Conservation (phyloP, 2,329 filamentous ascomycete species). For the Aspergillus spinulosporus region DNA sequence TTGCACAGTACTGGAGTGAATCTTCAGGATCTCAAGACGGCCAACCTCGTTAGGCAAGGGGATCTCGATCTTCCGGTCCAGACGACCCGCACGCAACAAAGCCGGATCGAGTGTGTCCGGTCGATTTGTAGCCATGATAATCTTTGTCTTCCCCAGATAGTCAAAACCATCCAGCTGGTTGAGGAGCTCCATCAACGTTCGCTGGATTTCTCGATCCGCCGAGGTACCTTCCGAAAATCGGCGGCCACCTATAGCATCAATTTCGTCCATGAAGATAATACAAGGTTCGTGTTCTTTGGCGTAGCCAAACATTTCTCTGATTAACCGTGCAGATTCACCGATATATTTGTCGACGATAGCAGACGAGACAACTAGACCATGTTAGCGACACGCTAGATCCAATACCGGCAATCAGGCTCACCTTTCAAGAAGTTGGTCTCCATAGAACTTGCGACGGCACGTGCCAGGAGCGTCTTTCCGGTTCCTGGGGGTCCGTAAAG, state of each 20-base stretch:
- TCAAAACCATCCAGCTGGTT: slow-evolving; percentile 99
- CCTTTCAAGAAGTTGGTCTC: slow-evolving; percentile 99
- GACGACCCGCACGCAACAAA: slow-evolving; percentile 82
- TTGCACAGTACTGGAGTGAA: slow-evolving; percentile 82
- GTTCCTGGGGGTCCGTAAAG: slow-evolving; percentile 96
- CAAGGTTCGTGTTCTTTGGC: slow-evolving; percentile 99
- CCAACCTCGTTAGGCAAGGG: slow-evolving; percentile 96
- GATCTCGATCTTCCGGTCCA: slow-evolving; percentile 98
- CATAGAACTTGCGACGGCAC: slow-evolving; percentile 91
- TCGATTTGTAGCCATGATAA: slow-evolving; percentile 99
- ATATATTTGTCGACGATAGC: slow-evolving; percentile 99
- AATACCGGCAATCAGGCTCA: slow-evolving; percentile 42
- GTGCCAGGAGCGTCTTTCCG: slow-evolving; percentile 90
- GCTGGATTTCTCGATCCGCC: slow-evolving; percentile 95
- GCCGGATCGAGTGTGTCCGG: slow-evolving; percentile 95
- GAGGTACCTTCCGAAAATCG: slow-evolving; percentile 97
- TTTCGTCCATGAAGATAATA: slow-evolving; percentile 99
- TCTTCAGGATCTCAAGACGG: slow-evolving; percentile 95
- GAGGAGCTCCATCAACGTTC: slow-evolving; percentile 96
- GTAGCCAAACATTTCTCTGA: slow-evolving; percentile 99
- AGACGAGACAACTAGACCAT: slow-evolving; percentile 79
- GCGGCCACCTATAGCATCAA: slow-evolving; percentile 95
- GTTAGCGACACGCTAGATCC: slow-evolving; percentile 9
- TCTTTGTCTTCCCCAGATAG: slow-evolving; percentile 99
- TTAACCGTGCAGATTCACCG: slow-evolving; percentile 93